phyloP scores from a whole-genome alignment of 352 stramenopile species.

The Pythium phragmitis region DNA sequence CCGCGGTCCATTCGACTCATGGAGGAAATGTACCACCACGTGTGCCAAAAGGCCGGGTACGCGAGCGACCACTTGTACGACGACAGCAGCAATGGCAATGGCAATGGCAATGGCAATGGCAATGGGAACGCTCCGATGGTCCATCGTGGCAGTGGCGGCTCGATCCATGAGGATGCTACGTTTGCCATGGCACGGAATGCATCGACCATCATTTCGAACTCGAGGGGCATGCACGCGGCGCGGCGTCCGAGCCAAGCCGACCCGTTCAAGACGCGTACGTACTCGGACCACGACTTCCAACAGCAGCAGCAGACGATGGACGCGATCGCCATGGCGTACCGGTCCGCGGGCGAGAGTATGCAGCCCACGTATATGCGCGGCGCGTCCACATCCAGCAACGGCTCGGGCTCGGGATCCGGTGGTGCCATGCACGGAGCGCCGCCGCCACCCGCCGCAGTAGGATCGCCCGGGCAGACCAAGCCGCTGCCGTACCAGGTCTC shows the following conservation, averaged over 20 bases:
- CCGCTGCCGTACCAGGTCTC: conserved; percentile 40
- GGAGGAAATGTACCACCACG: conserved; percentile 87
- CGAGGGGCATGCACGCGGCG: not conserved
- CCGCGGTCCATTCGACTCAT: conserved; percentile 68
- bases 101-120: not conserved
- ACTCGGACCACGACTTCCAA: conserved; percentile 57
- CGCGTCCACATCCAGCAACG: conserved; percentile 28
- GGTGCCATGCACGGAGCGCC: not conserved
- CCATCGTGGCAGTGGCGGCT: conserved; percentile 5
- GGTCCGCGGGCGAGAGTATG: conserved; percentile 6
- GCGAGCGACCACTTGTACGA: conserved; percentile 54
- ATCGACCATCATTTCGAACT: not conserved
- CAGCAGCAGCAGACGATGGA: conserved; percentile 9
- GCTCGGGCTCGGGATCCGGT: conserved; percentile 8
- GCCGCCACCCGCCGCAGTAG: not conserved
- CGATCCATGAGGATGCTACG: not conserved
- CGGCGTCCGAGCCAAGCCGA: conserved; percentile 40
- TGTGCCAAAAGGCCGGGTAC: conserved; percentile 67
- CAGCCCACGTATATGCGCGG: conserved; percentile 14
- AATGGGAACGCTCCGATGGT: not conserved
- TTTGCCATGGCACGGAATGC: not conserved
- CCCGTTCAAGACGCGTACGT: conserved; percentile 53
- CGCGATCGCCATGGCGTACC: conserved; percentile 19
- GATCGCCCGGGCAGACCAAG: conserved; percentile 16
- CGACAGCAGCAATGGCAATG: conserved; percentile 27